Evolutionary conservation across 441 rosid genomes (phyloP), one percentile per base, ranked within the genome.

Genomic region (Populus tomentosa): DNA sequence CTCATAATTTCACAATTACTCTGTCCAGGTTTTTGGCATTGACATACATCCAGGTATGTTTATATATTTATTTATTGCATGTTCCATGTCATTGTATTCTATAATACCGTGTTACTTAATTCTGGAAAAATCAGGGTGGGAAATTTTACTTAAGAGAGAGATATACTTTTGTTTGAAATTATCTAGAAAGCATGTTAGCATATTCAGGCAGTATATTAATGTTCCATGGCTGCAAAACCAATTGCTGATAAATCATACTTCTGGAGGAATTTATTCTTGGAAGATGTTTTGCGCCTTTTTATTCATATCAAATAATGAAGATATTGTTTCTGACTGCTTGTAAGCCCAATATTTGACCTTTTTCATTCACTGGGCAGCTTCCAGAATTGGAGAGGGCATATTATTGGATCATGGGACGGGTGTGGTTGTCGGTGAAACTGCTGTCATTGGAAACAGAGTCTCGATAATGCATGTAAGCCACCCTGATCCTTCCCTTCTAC

Each of bases 21-120:
- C 81, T 84, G 59, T 81, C 18, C 86, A 91, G 98, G 98, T 91
- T 76, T 91, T 93, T 82, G 98, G 97, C 70, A 90, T 95, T 33
- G 98, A 95, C 80, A 93, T 90, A 83, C 98, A 93, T 87, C 98
- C 97, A 75, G 98, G 98, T 95, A 83, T n/a, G 73, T 75, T 69
- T 62, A 14, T 64, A 71, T 30, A 65, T 72, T 21, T 67, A 5
- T 16, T 63, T 59, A 23, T 76, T 75, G 7, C 33, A 11, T 64
- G 71, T 76, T 75, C 40, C 64, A 16, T 36, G 65, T 24, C 30
- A 8, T 67, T 79, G 30, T 40, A 10, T 9, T 78, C 20, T 32
- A 69, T 46, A 40, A 46, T 24, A 53, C 7, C 35, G 23, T 32
- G 14, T 35, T n/a, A 46, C 13, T 75, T 21, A 42, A 32, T 40